Base-by-base conservation (phyloP, 768 basidiomycete genomes). In the Leucosporidium creatinivorum region DNA sequence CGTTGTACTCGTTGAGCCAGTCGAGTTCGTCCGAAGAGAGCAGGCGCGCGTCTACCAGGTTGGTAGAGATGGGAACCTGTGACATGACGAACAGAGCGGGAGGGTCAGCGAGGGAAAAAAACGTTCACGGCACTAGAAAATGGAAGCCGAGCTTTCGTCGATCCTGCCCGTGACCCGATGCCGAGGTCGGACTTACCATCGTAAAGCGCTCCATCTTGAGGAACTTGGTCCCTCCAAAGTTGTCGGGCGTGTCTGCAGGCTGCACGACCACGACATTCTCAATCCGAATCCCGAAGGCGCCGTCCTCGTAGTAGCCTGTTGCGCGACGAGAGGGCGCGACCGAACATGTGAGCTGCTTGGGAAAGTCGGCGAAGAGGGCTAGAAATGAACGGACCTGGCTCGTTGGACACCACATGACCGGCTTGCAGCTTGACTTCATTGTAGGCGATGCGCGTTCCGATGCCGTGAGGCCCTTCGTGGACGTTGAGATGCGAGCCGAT, bases 401-500 rank as follows among this genome's bases (percentile, higher is more conserved):
- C 70, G 74, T 97, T 96, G 0, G 91, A 92, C 30, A 97, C 81
- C 0, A 91, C 91, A 89, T 92, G 91, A 13, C 92, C 91, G 8
- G 84, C 81, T 76, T 90, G 89, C 65, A 97, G 78, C 0, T 68
- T 66, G 60, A 67, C 58, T 25, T 73, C 71, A 68, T 75, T 73
- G 58, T 67, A 73, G 7, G 65, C 60, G 26, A 69, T 79, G 25
- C 82, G 79, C 30, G 72, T 77, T 19, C 83, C 83, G 47, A 85
- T 81, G 4, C 83, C 84, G 13, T 85, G 84, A 17, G 84, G 85
- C 7, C 87, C 88, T 82, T 98, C 93, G 74, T 97, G 93, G 4
- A 63, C 93, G 68, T 96, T 96, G 62, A 98, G 79, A 80, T 88
- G 98, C 72, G 89, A 87, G 0, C 94, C 94, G 39, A 99, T 89